Evolutionary conservation across 2,329 filamentous ascomycete species (phyloP), one percentile per base, ranked within the genome.

Genomic region (Balansia obtecta): DNA sequence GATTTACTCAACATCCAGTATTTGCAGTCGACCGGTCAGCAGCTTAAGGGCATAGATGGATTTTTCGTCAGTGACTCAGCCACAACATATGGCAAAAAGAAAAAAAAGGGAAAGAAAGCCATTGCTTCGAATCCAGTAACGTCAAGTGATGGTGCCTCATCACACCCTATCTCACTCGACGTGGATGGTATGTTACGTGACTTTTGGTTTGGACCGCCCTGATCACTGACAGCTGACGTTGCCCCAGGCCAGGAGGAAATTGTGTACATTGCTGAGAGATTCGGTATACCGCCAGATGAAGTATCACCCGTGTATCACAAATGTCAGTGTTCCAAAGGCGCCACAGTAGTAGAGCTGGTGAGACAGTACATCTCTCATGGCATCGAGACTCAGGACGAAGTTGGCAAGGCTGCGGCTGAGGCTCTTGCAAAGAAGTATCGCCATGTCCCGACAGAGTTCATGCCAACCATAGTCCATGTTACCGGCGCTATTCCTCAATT

Each of bases 1-100:
- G 82, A 88, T 52, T 71, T 97, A 12, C 75, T 96, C 33, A 94
- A 86, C 56, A 74, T 88, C 13, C 80, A 86, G 18, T 88, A 84
- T 60, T 81, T 96, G 4, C 80, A 88, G 52, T 80, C 88, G 51
- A 76, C 73, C 1, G 77, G 77, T 0, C 72, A 79, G 49, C 71
- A 76, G 1, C 70, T 74, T 1, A 91, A 86, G 61, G 87, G 89
- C 0, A 72, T 96, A n/a, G 88, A 96, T 52, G 88, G 79, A 0
- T 95, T 95, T 61, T 81, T 79, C 20, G 74, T 79, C 39, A 74
- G 75, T 0, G 74, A 80, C 44, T 53, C 48, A 18, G 53, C 55
- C 7, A 60, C 54, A 16, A 73, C 70, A 53, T 20, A 37, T 12
- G 64, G 61, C 34, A 75, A 70, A 55, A 67, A 61, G 52, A 70